Evolutionary conservation across 495 filamentous ascomycete species (phyloP).

Genomic region (Corynascus novoguineensis): DNA sequence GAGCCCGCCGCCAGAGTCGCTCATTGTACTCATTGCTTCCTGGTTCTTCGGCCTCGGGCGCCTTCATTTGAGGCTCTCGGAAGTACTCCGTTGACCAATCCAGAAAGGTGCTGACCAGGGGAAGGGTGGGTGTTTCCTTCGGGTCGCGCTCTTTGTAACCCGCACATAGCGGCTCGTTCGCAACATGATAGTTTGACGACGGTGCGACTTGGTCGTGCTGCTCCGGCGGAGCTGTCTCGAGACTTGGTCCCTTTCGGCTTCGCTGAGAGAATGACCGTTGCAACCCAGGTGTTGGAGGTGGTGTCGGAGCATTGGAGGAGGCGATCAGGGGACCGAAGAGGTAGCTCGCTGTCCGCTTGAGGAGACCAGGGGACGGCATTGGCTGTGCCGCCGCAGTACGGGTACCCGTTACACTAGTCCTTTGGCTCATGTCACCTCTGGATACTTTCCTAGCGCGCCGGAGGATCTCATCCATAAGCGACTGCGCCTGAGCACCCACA

Average conservation of each 20-base stretch:
- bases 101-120: constrained; percentile 75
- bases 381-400: constrained; percentile 36
- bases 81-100: constrained; percentile 98
- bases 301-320: constrained; percentile 25
- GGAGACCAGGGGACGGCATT: constrained; percentile 41
- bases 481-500: constrained; percentile 61
- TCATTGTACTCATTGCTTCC: constrained; percentile 97
- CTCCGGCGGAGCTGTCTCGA: constrained; percentile 60
- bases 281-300: constrained; percentile 32
- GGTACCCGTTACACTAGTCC: constrained; percentile 38
- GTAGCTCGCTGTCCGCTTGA: constrained; percentile 51
- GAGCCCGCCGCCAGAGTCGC: constrained; percentile 83
- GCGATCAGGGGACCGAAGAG: constrained; percentile 52
- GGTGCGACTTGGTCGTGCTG: constrained; percentile 65
- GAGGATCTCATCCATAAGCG: constrained; percentile 68
- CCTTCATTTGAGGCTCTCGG: constrained; percentile 97
- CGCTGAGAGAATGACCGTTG: constrained; percentile 41
- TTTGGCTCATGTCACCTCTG: constrained; percentile 44
- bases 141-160: constrained; percentile 59
- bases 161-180: constrained; percentile 68
- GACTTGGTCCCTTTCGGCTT: constrained; percentile 56
- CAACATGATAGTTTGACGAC: constrained; percentile 67
- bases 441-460: constrained; percentile 47
- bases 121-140: constrained; percentile 54
- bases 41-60: constrained; percentile 90